These are phyloP conservation scores for Salvia hispanica DNA, from an alignment of 257 asterid genomes.

Conservation along the genomic window DNA sequence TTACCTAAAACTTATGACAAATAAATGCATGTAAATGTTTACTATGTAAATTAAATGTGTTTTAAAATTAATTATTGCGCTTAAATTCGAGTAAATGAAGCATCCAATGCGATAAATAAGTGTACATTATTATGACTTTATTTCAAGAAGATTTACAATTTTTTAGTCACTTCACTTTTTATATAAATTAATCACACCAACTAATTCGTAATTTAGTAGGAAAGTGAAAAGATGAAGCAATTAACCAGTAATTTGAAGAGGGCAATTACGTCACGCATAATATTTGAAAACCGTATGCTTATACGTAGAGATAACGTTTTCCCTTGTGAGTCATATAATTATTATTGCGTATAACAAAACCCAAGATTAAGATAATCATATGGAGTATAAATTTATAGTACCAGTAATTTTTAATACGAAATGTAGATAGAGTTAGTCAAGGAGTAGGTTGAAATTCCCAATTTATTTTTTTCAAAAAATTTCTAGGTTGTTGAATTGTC, in stretches of 20 bases:
- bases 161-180: neutral
- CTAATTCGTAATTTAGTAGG: neutral
- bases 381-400: too few species aligned
- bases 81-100: neutral
- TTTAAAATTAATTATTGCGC: neutral
- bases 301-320: constrained; percentile 26
- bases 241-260: neutral
- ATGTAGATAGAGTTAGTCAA: too few species aligned
- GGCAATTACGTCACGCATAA: constrained; percentile 35
- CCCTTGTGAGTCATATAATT: constrained; percentile 11
- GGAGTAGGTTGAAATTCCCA: too few species aligned
- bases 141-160: neutral
- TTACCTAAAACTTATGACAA: neutral
- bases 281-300: constrained; percentile 19
- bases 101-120: neutral
- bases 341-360: neutral
- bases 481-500: too few species aligned
- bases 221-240: neutral
- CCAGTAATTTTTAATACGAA: too few species aligned
- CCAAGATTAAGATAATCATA: too few species aligned
- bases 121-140: neutral
- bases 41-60: neutral
- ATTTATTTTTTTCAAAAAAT: too few species aligned
- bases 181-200: neutral
- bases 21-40: neutral